Conservation (phyloP, 768 basidiomycete species). For the Russula lepida region DNA sequence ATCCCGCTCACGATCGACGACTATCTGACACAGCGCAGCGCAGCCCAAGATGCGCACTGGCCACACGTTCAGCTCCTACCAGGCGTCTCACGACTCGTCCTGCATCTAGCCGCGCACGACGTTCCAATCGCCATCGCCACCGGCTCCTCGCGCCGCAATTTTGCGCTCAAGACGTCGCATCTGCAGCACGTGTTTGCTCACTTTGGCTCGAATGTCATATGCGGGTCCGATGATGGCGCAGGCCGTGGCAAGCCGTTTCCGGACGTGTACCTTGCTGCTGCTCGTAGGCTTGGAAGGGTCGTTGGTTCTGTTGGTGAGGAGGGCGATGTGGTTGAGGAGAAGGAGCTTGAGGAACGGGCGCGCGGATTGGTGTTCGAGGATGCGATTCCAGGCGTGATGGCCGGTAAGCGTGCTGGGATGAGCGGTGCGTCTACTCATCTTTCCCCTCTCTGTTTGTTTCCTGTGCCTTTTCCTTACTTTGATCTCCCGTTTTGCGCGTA, state of each 20-base stretch:
- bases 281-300: constrained; percentile 46
- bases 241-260: constrained; percentile 68
- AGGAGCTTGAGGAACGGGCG: constrained; percentile 39
- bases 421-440: constrained; percentile 44
- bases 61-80: constrained; percentile 65
- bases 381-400: constrained; percentile 64
- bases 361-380: constrained; percentile 81
- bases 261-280: constrained; percentile 73
- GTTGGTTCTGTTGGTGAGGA: constrained; percentile 43
- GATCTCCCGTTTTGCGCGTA: neutral
- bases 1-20: constrained; percentile 55
- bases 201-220: constrained; percentile 61
- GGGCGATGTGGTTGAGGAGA: constrained; percentile 28
- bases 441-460: neutral
- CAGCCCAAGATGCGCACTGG: constrained; percentile 57
- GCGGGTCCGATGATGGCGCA: constrained; percentile 58
- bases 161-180: constrained; percentile 57
- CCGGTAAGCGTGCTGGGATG: constrained; percentile 82
- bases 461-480: neutral
- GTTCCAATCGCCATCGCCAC: constrained; percentile 81
- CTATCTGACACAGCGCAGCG: constrained; percentile 49
- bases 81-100: constrained; percentile 59
- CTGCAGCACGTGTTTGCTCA: constrained; percentile 47
- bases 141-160: constrained; percentile 58
- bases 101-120: constrained; percentile 55